These are phyloP conservation scores for Colletotrichum spinosum DNA, from an alignment of 2,329 filamentous ascomycete genomes.

Conservation along the genomic window DNA sequence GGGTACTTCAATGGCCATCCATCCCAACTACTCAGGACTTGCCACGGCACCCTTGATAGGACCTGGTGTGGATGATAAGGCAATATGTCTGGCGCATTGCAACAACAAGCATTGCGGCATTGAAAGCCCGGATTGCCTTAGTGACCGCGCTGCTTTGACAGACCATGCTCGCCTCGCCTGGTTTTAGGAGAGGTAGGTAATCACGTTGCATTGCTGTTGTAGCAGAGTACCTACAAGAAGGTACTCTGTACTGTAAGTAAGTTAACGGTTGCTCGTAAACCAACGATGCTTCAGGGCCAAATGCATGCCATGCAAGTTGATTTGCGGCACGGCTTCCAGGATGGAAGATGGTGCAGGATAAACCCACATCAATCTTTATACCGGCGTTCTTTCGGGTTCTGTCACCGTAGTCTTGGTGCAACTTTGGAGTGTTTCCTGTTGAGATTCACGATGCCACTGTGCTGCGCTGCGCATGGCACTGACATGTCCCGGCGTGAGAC, in stretches of 20 bases:
- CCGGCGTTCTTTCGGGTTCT: background rate
- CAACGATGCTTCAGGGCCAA: too few relatives aligned
- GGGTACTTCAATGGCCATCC: conserved; percentile 29
- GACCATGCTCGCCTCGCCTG: background rate
- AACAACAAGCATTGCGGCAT: conserved; percentile 10
- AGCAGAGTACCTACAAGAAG: too few relatives aligned
- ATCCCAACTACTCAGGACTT: conserved; percentile 28
- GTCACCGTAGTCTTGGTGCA: background rate
- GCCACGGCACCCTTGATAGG: conserved; percentile 27
- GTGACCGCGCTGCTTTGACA: background rate
- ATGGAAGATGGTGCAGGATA: too few relatives aligned
- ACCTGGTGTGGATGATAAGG: conserved; percentile 24
- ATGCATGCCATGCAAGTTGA: conserved; percentile 6
- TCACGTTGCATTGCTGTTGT: too few relatives aligned
- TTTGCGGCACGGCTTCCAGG: conserved; percentile 4
- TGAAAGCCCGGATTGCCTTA: conserved; percentile 20
- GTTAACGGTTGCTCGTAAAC: background rate
- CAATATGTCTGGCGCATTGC: conserved; percentile 26
- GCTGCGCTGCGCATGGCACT: conserved; percentile 25
- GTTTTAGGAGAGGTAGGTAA: too few relatives aligned
- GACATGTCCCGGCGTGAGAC: conserved; percentile 31
- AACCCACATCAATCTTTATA: too few relatives aligned
- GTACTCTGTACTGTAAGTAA: background rate
- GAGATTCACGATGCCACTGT: conserved; percentile 3
- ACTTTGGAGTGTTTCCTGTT: conserved; percentile 4